phyloP scores from a whole-genome alignment of 1,284 basidiomycete genomes.

The Papiliotrema terrestris region DNA sequence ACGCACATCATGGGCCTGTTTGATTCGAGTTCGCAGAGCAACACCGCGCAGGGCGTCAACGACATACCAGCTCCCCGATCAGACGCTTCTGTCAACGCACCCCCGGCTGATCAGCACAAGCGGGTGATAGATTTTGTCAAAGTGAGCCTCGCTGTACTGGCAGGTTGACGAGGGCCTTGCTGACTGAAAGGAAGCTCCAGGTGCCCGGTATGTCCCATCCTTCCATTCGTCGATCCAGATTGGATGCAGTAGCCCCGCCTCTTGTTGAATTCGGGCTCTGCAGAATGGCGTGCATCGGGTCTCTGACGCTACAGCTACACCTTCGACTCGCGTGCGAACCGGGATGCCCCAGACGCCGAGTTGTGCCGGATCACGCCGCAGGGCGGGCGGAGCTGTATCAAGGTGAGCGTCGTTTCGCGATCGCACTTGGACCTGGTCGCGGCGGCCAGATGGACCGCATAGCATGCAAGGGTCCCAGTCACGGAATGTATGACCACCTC shows the following conservation, averaged over 20 bases:
- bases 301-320: constrained; percentile 34
- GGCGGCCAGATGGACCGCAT: too few species aligned
- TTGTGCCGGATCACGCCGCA: constrained; percentile 57
- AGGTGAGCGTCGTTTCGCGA: constrained; percentile 50
- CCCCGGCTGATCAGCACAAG: constrained; percentile 32
- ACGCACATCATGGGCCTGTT: constrained; percentile 14
- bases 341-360: constrained; percentile 57
- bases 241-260: background rate
- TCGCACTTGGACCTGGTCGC: background rate
- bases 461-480: too few species aligned
- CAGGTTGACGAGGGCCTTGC: background rate
- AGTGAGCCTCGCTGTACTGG: constrained; percentile 16
- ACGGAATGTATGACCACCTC: background rate
- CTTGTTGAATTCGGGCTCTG: background rate
- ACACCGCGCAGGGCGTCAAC: constrained; percentile 26
- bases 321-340: constrained; percentile 40
- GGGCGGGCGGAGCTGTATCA: constrained; percentile 60
- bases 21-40: constrained; percentile 9
- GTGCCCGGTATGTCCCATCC: constrained; percentile 17
- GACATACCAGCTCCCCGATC: constrained; percentile 36
- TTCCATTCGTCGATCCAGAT: background rate
- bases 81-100: constrained; percentile 34
- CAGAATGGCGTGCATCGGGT: background rate
- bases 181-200: constrained; percentile 26
- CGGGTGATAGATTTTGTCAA: constrained; percentile 39